phyloP scores from a whole-genome alignment of 305 asterid genomes.

The Rubia balearica region DNA sequence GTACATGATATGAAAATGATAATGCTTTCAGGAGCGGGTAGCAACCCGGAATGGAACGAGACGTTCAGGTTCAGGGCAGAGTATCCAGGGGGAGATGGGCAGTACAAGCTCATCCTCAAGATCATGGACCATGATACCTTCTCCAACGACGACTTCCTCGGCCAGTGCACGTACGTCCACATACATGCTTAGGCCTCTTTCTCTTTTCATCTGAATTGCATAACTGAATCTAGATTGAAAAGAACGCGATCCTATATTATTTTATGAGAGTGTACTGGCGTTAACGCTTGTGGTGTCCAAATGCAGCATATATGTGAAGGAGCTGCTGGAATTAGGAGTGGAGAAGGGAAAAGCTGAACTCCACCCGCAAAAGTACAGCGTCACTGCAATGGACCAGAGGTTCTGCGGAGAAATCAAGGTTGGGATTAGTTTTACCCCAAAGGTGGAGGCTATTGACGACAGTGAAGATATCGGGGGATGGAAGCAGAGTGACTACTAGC shows the following conservation, averaged over 20 bases:
- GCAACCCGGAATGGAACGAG: slow-evolving; percentile 52
- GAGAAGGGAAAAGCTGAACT: slow-evolving; percentile 53
- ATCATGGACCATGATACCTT: slow-evolving; percentile 51
- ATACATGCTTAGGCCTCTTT: not conserved
- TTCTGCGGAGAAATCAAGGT: slow-evolving; percentile 68
- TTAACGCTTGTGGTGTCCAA: not conserved
- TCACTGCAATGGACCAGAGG: slow-evolving; percentile 29
- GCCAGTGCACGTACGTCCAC: slow-evolving; percentile 42
- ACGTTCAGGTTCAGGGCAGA: slow-evolving; percentile 47
- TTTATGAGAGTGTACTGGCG: too few relatives aligned
- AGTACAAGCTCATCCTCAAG: slow-evolving; percentile 43
- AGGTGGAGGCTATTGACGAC: slow-evolving; percentile 25
- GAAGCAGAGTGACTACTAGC: slow-evolving; percentile 27
- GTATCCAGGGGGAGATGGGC: slow-evolving; percentile 27
- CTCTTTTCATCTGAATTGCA: not conserved
- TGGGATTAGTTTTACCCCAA: slow-evolving; percentile 40
- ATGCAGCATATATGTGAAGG: slow-evolving; percentile 61
- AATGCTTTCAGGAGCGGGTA: slow-evolving; percentile 45
- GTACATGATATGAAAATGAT: not conserved
- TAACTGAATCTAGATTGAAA: too few relatives aligned
- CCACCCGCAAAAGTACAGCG: slow-evolving; percentile 42
- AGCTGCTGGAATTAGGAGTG: slow-evolving; percentile 38
- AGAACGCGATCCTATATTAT: too few relatives aligned
- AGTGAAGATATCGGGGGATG: slow-evolving; percentile 35
- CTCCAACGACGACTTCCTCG: slow-evolving; percentile 45